Percentiles rank a stretch among this genome's conserved stretches.
Evolutionary conservation across 345 rosid species (phyloP).

Genomic region (Pistacia vera): DNA sequence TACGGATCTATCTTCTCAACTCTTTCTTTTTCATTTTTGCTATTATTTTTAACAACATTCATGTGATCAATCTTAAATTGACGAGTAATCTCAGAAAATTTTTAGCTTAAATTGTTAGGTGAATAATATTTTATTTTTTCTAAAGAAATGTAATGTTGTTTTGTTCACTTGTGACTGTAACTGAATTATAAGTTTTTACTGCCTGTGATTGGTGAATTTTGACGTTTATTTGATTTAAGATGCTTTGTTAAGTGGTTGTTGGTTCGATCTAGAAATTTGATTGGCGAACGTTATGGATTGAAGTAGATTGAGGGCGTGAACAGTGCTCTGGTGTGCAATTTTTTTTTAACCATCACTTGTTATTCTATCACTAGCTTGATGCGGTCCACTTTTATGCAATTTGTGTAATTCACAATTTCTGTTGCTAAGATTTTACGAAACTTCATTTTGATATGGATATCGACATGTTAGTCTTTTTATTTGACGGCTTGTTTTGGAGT

Average conservation of each 20-base stretch:
- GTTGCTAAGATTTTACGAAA: background rate
- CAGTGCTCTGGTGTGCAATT: background rate
- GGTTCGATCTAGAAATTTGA: conserved; percentile 14
- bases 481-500: background rate
- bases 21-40: conserved; percentile 2
- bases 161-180: background rate
- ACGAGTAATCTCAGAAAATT: background rate
- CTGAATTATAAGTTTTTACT: conserved; percentile 9
- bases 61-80: conserved; percentile 1
- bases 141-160: background rate
- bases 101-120: background rate
- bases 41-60: background rate
- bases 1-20: conserved; percentile 1
- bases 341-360: background rate
- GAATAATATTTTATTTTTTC: background rate
- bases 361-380: too few relatives aligned
- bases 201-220: background rate
- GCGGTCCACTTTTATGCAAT: background rate
- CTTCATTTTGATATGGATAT: background rate
- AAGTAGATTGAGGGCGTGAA: background rate
- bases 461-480: background rate
- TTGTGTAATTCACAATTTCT: background rate
- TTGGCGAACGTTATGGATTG: background rate
- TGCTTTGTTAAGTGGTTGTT: conserved; percentile 16
- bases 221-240: conserved; percentile 25